Base-by-base conservation (phyloP, 495 filamentous ascomycete genomes). In the Aspergillus coremiiformis region DNA sequence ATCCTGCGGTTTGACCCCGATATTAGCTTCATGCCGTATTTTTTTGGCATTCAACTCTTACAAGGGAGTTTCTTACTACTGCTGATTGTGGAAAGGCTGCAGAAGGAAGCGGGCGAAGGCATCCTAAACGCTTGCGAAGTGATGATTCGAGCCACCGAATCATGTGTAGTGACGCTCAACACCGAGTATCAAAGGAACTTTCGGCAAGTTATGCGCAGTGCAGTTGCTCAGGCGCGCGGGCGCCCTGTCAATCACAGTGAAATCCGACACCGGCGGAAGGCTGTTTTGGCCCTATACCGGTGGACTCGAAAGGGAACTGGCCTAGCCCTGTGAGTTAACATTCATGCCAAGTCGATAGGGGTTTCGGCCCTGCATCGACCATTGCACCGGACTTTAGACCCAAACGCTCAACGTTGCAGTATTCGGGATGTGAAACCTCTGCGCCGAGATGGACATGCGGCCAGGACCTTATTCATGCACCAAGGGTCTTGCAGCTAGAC, bases 141-240 rank as follows among this genome's bases (percentile, higher is more conserved):
- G 14, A 90, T 91, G 62, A 88, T 91, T 33, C 79, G 86, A 26
- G 88, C 88, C 3, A 88, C 90, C 39, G 88, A 93, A 66, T 87
- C 87, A 1, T 93, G 87, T 57, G 86, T 91, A 21, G 86, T 89
- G 20, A 91, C 87, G 10, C 72, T 93, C 5, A 90, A 87, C 61
- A 91, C 88, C 0, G 87, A 91, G 60, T 93, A 91, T 67, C 88
- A 92, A 77, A 74, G 87, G 29, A 89, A 89, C 65, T 90, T 90
- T 66, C 83, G 86, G 54, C 84, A 86, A 69, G 86, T 91, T 21
- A 88, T 91, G 85, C 83, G 85, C 30, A 87, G 83, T 58, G 86
- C 87, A 6, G 82, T 90, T 14, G 83, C 85, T 1, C 85, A 89
- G 66, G 86, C 88, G 43, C 81, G 83, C 21, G 87, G 86, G 12